phyloP scores from a whole-genome alignment of 768 basidiomycete species.

The Piloderma croceum region DNA sequence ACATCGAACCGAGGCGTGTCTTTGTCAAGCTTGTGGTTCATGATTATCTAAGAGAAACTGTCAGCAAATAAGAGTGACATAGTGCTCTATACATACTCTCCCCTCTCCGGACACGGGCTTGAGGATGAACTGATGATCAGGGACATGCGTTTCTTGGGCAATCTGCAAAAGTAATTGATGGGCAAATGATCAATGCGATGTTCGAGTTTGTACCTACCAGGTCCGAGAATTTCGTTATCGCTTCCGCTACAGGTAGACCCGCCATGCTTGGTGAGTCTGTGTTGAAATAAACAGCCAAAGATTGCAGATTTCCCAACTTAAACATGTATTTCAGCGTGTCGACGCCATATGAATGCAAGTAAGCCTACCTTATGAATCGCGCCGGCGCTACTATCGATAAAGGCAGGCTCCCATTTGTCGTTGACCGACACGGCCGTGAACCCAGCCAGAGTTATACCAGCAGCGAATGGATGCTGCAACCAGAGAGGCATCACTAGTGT shows the following conservation, averaged over 20 bases:
- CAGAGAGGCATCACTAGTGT: neutral
- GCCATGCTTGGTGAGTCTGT: conserved; percentile 83
- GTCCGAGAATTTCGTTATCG: conserved; percentile 64
- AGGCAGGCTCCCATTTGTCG: conserved; percentile 80
- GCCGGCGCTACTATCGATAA: conserved; percentile 84
- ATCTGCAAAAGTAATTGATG: conserved; percentile 38
- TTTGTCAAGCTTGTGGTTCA: conserved; percentile 74
- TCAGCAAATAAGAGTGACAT: conserved; percentile 5
- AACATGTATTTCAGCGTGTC: too few relatives aligned
- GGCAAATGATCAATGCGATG: neutral
- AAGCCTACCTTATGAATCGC: conserved; percentile 78
- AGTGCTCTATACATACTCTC: conserved; percentile 44
- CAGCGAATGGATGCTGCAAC: conserved; percentile 85
- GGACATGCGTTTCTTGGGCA: conserved; percentile 38
- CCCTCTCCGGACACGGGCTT: conserved; percentile 96
- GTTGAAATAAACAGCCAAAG: conserved; percentile 90
- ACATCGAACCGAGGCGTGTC: conserved; percentile 82
- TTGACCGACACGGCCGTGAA: conserved; percentile 90
- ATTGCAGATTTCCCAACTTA: conserved; percentile 80
- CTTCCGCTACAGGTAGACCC: conserved; percentile 57
- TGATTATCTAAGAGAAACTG: conserved; percentile 49
- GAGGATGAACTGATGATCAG: conserved; percentile 86
- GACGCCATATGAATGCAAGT: conserved; percentile 3
- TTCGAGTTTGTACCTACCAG: conserved; percentile 43
- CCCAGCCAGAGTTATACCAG: conserved; percentile 79